Evolutionary conservation across 192 early-diverging fungal genomes (phyloP), one percentile per base, ranked within the genome.

Genomic region (Coemansia sp.): DNA sequence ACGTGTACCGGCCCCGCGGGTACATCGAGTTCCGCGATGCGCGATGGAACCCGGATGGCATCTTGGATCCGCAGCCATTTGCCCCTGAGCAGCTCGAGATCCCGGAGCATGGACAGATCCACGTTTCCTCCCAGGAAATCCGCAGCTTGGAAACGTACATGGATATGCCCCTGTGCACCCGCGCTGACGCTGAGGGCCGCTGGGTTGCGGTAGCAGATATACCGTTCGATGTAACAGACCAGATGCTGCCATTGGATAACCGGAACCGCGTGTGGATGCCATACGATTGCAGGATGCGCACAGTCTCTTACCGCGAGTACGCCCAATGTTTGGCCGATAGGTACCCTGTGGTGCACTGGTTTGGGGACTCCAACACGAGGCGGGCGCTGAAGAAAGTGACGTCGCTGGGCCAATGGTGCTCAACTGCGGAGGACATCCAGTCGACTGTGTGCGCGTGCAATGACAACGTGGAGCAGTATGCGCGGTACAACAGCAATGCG

Each of bases 321-420:
- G 65, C 68, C 11, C 54, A 67, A 9, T 85, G 84, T 52, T 35
- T 83, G 14, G 48, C 63, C 1, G 49, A 67, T 11, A 62, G 50
- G 50, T 79, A 83, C 46, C 69, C 77, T 11, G 19, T 63, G 5
- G 40, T 83, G 6, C 78, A 83, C 41, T 69, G 75, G 60, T 85
- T 71, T 22, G 84, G 84, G 17, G 84, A 85, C 52, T 85, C 84
- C 25, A 83, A 85, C 53, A 70, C 69, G 5, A 65, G 84, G n/a
- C 49, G 84, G 19, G 71, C 84, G 22, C 25, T 85, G 10, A 83
- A 83, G 55, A 81, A 75, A 54, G 52, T 85, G 10, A 38, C 78
- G 2, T 75, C 66, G 17, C 59, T 73, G 41, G 83, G 83, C 22
- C 36, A 68, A 40, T 84, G 83, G 83, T 84, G 83, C 41, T 45